These are phyloP conservation scores for Borealophlyctis nickersoniae DNA, from an alignment of 192 early-diverging fungal species.

Conservation along the genomic window DNA sequence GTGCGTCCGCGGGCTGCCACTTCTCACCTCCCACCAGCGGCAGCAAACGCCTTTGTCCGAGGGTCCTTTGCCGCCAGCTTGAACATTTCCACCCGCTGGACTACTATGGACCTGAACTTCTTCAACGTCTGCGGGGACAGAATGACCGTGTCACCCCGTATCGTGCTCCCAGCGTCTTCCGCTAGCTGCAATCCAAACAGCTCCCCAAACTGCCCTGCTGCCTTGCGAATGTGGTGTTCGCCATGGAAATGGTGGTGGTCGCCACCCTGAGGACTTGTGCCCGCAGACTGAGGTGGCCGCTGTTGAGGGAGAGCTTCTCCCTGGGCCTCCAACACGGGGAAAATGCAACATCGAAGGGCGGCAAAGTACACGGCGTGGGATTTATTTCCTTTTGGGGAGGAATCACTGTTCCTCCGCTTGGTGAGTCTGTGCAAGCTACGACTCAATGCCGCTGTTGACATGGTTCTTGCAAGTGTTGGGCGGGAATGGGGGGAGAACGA, in stretches of 20 bases:
- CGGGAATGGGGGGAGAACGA: too few relatives aligned
- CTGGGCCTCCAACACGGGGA: slow-evolving; percentile 18
- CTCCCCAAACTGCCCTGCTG: slow-evolving; percentile 2
- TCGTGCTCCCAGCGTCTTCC: slow-evolving; percentile 1
- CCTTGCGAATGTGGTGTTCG: slow-evolving; percentile 5
- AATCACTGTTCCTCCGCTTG: background rate
- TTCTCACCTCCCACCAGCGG: slow-evolving; percentile 10
- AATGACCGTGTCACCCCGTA: slow-evolving; percentile 23
- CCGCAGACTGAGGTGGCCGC: background rate
- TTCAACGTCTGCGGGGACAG: slow-evolving; percentile 19
- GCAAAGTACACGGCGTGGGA: slow-evolving; percentile 14
- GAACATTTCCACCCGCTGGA: slow-evolving; percentile 19
- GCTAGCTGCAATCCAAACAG: background rate
- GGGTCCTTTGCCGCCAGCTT: slow-evolving; percentile 13
- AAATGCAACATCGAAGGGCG: slow-evolving; percentile 20
- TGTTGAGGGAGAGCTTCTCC: background rate
- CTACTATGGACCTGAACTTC: slow-evolving; percentile 19
- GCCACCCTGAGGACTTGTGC: background rate
- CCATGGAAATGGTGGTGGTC: background rate
- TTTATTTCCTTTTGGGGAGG: background rate
- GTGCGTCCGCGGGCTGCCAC: background rate
- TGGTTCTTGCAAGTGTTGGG: too few relatives aligned
- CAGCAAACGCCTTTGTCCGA: slow-evolving; percentile 19
- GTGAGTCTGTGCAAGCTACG: background rate
- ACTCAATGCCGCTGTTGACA: background rate